These are phyloP conservation scores for Spathaspora passalidarum DNA, from an alignment of 805 yeast species.

Conservation along the genomic window DNA sequence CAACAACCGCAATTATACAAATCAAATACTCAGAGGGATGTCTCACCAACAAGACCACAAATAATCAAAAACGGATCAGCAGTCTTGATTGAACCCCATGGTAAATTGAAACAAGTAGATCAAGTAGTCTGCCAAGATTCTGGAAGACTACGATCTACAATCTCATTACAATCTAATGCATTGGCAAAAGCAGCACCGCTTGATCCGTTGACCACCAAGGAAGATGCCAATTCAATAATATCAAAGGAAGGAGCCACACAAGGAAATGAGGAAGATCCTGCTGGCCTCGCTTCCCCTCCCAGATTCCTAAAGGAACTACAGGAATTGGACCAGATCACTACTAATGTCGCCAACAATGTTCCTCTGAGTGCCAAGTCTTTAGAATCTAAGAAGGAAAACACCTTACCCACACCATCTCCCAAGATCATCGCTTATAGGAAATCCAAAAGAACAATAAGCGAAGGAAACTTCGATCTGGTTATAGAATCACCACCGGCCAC, in stretches of 20 bases:
- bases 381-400: background rate
- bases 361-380: background rate
- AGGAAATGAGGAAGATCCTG: conserved; percentile 1
- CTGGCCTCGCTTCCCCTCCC: background rate
- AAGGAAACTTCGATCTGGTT: conserved; percentile 18
- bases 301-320: conserved; percentile 6
- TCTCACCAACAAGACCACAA: background rate
- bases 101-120: background rate
- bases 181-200: conserved; percentile 46
- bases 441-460: conserved; percentile 31
- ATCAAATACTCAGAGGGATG: no score
- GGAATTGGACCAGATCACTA: conserved; percentile 1
- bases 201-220: conserved; percentile 48
- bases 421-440: conserved; percentile 38
- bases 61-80: background rate
- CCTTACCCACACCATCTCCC: conserved; percentile 21
- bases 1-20: background rate
- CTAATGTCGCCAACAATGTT: background rate
- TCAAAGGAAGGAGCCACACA: conserved; percentile 12
- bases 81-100: background rate
- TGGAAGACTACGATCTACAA: conserved; percentile 15
- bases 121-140: conserved; percentile 2
- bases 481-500: conserved; percentile 10
- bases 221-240: conserved; percentile 43
- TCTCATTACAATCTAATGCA: conserved; percentile 33